phyloP scores from a whole-genome alignment of 495 filamentous ascomycete genomes.

The Podospora anserina region DNA sequence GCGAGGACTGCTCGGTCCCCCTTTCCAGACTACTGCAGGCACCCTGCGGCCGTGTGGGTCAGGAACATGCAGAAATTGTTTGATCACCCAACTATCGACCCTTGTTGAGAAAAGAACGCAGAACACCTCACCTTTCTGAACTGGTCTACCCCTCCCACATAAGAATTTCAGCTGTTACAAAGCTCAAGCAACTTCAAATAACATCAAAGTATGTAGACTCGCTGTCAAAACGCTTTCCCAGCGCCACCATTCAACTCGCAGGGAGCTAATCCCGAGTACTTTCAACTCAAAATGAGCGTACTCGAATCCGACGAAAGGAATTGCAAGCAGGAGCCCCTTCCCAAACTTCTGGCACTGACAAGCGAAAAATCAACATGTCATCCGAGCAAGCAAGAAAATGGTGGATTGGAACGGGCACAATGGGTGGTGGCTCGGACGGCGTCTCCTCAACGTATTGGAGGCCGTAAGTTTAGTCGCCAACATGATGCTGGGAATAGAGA shows the following conservation, averaged over 20 bases:
- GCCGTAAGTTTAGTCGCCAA: not conserved
- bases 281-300: not conserved
- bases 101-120: not conserved
- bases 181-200: too few relatives aligned
- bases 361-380: not conserved
- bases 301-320: not conserved
- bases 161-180: not conserved
- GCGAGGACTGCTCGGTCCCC: not conserved
- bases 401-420: not conserved
- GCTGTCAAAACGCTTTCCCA: too few relatives aligned
- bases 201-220: too few relatives aligned
- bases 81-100: not conserved
- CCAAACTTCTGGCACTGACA: not conserved
- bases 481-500: not conserved
- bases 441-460: not conserved
- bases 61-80: not conserved
- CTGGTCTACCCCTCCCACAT: not conserved
- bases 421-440: not conserved
- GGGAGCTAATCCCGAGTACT: too few relatives aligned
- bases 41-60: not conserved
- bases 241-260: too few relatives aligned
- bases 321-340: too few relatives aligned
- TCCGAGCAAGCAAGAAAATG: not conserved
- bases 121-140: not conserved
- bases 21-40: not conserved